phyloP scores from a whole-genome alignment of 352 stramenopile genomes.

The Globisporangium camurandrum region DNA sequence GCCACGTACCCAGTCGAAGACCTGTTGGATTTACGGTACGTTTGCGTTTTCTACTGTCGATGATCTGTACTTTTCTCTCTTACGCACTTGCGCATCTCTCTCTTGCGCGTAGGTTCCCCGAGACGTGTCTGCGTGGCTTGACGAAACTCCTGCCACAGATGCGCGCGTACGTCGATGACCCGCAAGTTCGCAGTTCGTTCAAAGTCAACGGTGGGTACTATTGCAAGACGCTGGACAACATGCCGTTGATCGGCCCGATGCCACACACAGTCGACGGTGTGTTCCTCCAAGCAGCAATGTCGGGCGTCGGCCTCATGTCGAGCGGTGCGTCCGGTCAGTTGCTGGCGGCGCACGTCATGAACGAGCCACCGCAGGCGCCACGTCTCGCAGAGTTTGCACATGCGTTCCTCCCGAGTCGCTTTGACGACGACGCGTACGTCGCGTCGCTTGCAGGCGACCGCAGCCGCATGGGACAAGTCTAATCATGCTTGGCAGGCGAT shows the following conservation, averaged over 20 bases:
- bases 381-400: constrained; percentile 40
- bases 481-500: neutral
- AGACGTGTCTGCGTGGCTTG: constrained; percentile 56
- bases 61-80: neutral
- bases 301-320: constrained; percentile 68
- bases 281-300: constrained; percentile 70
- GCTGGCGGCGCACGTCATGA: constrained; percentile 58
- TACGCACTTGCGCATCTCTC: neutral
- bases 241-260: constrained; percentile 58
- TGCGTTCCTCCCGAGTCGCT: constrained; percentile 53
- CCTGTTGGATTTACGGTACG: constrained; percentile 43
- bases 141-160: constrained; percentile 55
- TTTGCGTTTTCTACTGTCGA: neutral
- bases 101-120: constrained; percentile 42
- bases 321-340: constrained; percentile 63
- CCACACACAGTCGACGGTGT: constrained; percentile 50
- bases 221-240: constrained; percentile 74
- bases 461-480: constrained; percentile 52
- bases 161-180: constrained; percentile 43
- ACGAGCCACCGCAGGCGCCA: constrained; percentile 27
- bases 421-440: constrained; percentile 51
- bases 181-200: constrained; percentile 52
- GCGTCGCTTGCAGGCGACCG: constrained; percentile 40
- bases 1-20: constrained; percentile 62
- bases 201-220: constrained; percentile 74